Conservation (phyloP, 768 basidiomycete species). For the Phylloporus arenicola region DNA sequence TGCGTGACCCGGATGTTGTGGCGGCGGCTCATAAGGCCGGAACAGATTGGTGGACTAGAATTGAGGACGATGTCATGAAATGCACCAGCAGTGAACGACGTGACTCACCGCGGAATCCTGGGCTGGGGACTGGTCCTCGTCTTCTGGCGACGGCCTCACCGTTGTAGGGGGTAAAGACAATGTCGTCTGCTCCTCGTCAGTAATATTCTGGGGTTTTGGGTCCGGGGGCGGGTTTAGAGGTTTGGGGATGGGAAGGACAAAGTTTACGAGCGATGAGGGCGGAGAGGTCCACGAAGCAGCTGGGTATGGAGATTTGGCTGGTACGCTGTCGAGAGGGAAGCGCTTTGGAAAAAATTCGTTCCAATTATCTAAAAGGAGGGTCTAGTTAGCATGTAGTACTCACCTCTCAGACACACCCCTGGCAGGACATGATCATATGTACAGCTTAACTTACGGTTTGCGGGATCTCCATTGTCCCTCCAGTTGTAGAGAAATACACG, state of each 20-base stretch:
- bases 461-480: constrained; percentile 27
- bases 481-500: constrained; percentile 28
- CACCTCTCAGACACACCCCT: background rate
- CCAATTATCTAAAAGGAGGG: constrained; percentile 23
- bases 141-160: background rate
- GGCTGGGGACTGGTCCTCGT: background rate
- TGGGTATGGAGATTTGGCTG: constrained; percentile 25
- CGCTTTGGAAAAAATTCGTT: constrained; percentile 15
- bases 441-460: constrained; percentile 23
- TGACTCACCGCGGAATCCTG: constrained; percentile 4
- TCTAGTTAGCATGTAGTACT: background rate
- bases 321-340: constrained; percentile 7
- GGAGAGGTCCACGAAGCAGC: constrained; percentile 19
- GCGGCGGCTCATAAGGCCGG: constrained; percentile 24
- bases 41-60: constrained; percentile 15
- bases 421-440: background rate
- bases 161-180: background rate
- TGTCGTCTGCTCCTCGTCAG: background rate
- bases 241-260: constrained; percentile 25
- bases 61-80: background rate
- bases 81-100: background rate
- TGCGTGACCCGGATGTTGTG: constrained; percentile 16
- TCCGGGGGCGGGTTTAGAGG: constrained; percentile 2
- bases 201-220: background rate
- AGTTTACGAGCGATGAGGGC: constrained; percentile 12